These are phyloP conservation scores for Suillus occidentalis DNA, from an alignment of 768 basidiomycete species.

Conservation along the genomic window DNA sequence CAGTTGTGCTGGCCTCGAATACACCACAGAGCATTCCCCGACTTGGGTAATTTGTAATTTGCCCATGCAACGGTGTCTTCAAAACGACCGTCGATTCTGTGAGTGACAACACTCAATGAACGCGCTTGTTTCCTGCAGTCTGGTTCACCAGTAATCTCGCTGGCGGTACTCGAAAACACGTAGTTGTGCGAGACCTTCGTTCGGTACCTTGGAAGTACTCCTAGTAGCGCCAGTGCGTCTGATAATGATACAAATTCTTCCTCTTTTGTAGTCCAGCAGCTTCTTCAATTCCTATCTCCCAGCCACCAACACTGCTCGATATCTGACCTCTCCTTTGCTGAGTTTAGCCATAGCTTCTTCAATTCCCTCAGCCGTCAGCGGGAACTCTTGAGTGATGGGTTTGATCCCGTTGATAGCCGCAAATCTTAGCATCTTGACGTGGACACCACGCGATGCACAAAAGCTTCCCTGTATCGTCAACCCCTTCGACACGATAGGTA, in stretches of 20 bases:
- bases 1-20: too few relatives aligned
- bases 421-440: slow-evolving; percentile 35
- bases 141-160: not conserved
- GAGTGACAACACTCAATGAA: not conserved
- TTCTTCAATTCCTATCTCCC: not conserved
- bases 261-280: not conserved
- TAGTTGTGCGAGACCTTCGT: not conserved
- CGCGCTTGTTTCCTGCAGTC: not conserved
- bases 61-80: not conserved
- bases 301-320: slow-evolving; percentile 31
- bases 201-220: not conserved
- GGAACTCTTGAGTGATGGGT: slow-evolving; percentile 34
- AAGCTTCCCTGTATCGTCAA: slow-evolving; percentile 26
- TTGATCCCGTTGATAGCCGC: slow-evolving; percentile 29
- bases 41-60: not conserved
- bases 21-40: not conserved
- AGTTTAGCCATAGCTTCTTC: slow-evolving; percentile 28
- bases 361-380: slow-evolving; percentile 32
- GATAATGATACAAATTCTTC: not conserved
- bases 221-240: not conserved
- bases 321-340: slow-evolving; percentile 28
- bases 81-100: too few relatives aligned
- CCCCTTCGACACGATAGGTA: slow-evolving; percentile 16
- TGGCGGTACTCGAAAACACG: not conserved
- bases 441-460: slow-evolving; percentile 26